A percentile compares a stretch with the other conserved stretches of the same genome.
phyloP scores from a whole-genome alignment of 2,329 filamentous ascomycete species.

The Aspergillus pseudotamarii region DNA sequence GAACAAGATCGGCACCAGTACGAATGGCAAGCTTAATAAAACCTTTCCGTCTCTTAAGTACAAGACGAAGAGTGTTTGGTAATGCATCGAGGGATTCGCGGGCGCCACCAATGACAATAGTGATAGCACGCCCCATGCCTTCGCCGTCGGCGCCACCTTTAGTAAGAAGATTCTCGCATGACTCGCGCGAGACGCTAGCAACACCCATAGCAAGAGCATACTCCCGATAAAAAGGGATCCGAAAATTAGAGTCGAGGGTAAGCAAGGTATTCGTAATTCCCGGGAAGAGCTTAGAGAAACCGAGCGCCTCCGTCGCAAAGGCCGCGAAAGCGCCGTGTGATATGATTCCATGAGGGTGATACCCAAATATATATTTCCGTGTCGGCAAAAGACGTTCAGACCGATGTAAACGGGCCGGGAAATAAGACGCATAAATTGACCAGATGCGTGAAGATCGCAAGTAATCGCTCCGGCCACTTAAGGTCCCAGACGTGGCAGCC shows the following conservation, averaged over 20 bases:
- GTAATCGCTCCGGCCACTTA: constrained; percentile 74
- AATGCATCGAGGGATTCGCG: constrained; percentile 88
- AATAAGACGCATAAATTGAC: constrained; percentile 90
- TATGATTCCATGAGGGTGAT: constrained; percentile 97
- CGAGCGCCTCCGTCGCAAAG: constrained; percentile 86
- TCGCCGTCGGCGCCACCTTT: constrained; percentile 75
- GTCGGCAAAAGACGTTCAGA: constrained; percentile 76
- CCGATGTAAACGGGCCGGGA: constrained; percentile 84
- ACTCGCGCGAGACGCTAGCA: constrained; percentile 85
- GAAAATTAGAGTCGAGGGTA: constrained; percentile 95
- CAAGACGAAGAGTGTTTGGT: constrained; percentile 74
- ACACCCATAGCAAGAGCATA: constrained; percentile 90
- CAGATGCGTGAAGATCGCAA: constrained; percentile 75
- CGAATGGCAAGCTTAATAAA: constrained; percentile 93
- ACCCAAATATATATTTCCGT: constrained; percentile 94
- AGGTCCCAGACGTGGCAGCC: constrained; percentile 72
- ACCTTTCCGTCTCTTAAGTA: constrained; percentile 82
- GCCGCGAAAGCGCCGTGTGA: constrained; percentile 93
- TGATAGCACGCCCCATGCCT: constrained; percentile 93
- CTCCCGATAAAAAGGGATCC: constrained; percentile 89
- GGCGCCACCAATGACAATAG: constrained; percentile 91
- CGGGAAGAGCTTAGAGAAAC: constrained; percentile 84
- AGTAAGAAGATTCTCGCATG: constrained; percentile 83
- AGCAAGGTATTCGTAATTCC: constrained; percentile 92
- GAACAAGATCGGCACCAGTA: constrained; percentile 90